These are phyloP conservation scores for Limonium bicolor DNA, from an alignment of 148 eudicot species.

Conservation along the genomic window DNA sequence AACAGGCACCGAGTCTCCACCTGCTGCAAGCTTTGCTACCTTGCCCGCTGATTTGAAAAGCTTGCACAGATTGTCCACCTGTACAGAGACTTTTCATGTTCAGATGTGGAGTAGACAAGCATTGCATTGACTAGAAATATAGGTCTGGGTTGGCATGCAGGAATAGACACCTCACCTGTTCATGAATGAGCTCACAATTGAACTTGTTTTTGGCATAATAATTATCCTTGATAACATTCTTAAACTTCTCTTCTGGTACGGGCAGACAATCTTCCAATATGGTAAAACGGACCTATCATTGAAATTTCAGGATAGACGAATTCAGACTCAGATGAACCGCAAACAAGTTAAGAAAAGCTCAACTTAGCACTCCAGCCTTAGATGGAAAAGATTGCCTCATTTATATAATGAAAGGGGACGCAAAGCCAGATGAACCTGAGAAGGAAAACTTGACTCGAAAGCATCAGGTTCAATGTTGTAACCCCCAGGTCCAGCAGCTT, in stretches of 20 bases:
- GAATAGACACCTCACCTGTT: slow-evolving; percentile 40
- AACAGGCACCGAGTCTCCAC: background rate
- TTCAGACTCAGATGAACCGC: no score
- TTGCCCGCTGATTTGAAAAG: slow-evolving; percentile 42
- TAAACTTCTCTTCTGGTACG: slow-evolving; percentile 75
- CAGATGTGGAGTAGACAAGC: background rate
- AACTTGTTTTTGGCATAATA: slow-evolving; percentile 69
- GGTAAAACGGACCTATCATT: slow-evolving; percentile 68
- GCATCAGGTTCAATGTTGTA: slow-evolving; percentile 79
- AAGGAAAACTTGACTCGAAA: slow-evolving; percentile 75
- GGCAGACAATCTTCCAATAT: slow-evolving; percentile 67
- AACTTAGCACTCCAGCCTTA: no score
- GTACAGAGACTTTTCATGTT: slow-evolving; percentile 4
- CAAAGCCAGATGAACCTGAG: no score
- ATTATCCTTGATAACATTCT: slow-evolving; percentile 53
- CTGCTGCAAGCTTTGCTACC: slow-evolving; percentile 14
- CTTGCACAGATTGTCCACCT: slow-evolving; percentile 74
- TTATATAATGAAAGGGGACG: no score
- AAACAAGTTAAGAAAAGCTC: no score
- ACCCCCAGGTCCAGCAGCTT: slow-evolving; percentile 87
- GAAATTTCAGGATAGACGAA: slow-evolving; percentile 1
- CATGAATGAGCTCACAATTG: slow-evolving; percentile 43
- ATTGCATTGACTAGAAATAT: background rate
- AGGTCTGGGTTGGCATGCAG: background rate
- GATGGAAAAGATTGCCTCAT: no score